phyloP scores from a whole-genome alignment of 106 monocot genomes.

The Allium sativum region DNA sequence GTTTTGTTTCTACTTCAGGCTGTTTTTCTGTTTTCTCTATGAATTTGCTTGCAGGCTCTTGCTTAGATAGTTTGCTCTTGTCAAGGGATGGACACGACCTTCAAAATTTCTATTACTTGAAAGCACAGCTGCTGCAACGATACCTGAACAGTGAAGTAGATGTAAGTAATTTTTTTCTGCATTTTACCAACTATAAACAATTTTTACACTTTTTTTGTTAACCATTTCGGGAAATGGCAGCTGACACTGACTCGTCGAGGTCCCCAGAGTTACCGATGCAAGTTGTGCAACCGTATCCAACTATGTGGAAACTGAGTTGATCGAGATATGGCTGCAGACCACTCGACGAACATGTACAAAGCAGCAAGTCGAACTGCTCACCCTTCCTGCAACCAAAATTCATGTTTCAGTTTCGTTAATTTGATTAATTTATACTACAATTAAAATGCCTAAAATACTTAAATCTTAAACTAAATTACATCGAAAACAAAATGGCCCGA shows the following conservation, averaged over 20 bases:
- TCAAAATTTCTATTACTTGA: conserved; percentile 96
- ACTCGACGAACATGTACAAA: conserved; percentile 29
- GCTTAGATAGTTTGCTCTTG: conserved; percentile 96
- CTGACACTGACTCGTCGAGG: conserved; percentile 68
- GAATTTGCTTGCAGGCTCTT: too few species aligned
- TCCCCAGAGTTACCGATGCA: conserved; percentile 99
- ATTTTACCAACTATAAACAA: not conserved
- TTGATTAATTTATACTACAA: too few species aligned
- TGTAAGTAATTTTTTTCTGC: not conserved
- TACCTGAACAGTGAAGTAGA: conserved; percentile 33
- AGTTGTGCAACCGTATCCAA: conserved; percentile 97
- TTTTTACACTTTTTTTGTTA: not conserved
- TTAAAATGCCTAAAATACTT: too few species aligned
- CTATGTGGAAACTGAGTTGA: conserved; percentile 84
- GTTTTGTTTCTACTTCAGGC: too few species aligned
- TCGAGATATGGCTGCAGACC: conserved; percentile 86
- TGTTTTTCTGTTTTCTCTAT: too few species aligned
- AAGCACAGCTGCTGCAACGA: conserved; percentile 83
- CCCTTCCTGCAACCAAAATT: too few species aligned
- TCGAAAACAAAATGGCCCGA: too few species aligned
- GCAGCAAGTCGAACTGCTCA: too few species aligned
- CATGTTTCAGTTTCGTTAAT: too few species aligned
- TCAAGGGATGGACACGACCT: conserved; percentile 82
- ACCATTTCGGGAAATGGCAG: conserved; percentile 93
- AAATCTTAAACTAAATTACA: too few species aligned